Base-by-base conservation (phyloP, 2,329 filamentous ascomycete species). In the Calonectria fujianensis region DNA sequence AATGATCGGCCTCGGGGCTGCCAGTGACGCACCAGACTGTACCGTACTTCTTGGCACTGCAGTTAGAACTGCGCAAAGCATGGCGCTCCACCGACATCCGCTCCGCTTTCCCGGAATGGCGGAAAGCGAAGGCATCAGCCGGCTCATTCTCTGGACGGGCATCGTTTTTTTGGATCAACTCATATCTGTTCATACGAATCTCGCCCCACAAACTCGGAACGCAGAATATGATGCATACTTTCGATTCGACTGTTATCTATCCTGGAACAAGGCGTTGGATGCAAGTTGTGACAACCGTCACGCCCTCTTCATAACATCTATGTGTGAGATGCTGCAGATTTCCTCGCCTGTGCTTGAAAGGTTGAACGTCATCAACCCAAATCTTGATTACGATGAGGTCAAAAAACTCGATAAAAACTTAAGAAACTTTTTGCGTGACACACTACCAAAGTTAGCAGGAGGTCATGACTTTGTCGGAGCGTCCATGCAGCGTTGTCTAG, bases 91-190 rank as follows among this genome's bases (percentile, higher is more conserved):
- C 16, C 35, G 57, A 24, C 57, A 63, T 20, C 57, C 57, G 1
- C 57, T n/a, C 18, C n/a, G n/a, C 32, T 63, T 63, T 18, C 57
- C 57, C 2, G 57, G 35, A 63, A 41, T 63, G 13, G 8, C 35
- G 14, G 13, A 39, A 20, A 32, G 11, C 8, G 35, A 63, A 24
- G 57, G 35, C 4, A 39, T 41, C 6, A 41, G 57, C 11, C 57
- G 57, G 0, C n/a, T 63, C 8, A 63, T 63, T 6, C 5, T 63
- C 1, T 63, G 57, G 57, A 63, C 57, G 2, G 24, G 32, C 14
- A 63, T 63, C 6, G 57, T 41, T 11, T 63, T 63, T 35, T 32
- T 57, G 29, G 52, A 57, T 18, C 52, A 57, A 8, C 52, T 57
- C 9, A 27, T 57, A 10, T 57, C 52, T 31, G 9, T 57, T 13